Base-by-base conservation (phyloP, 2,329 filamentous ascomycete genomes). In the Fonsecaea multimorphosa region DNA sequence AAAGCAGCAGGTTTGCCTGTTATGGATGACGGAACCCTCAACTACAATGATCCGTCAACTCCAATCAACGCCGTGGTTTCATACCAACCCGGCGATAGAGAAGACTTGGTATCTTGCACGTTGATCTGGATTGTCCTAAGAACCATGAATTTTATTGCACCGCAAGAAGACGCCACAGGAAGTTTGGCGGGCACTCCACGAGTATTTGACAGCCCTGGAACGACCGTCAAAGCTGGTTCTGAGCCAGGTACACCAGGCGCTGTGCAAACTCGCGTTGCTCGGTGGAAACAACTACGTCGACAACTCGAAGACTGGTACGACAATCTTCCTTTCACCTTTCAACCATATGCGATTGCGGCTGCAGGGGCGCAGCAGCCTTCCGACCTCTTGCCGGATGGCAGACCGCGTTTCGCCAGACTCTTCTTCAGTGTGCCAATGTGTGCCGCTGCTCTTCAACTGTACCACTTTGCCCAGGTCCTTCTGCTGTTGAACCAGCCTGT, bases 71-170 rank as follows among this genome's bases (percentile, higher is more conserved):
- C 66, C n/a, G 56, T 64, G 3, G 64, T 66, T 8, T 55, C 61
- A 38, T 66, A 68, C 32, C 66, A 64, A 38, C 61, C 66, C 24
- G 58, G 66, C 12, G 67, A 69, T 51, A 81, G 83, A 63, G 87
- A 90, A 75, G 88, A 89, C 67, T 81, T 87, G 66, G 85, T 88
- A 60, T 85, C 83, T 46, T 90, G 90, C 70, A 84, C 85, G 0
- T 74, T 91, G 3, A 83, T 89, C 5, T 90, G 87, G 87, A 82
- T 90, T 8, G 80, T 88, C 65, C 85, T 86, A 6, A 89, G 89
- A 71, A 83, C 89, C 3, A 84, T 89, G 58, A 90, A 90, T 72
- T 89, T 85, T 72, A 84, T 89, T 74, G 75, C 72, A 68, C 74
- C 12, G 72, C 74, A 27, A 19, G 67, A 67, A 9, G 64, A 66